Evolutionary conservation across 202 grass and related monocot species (phyloP), one percentile per base, ranked within the genome.

Genomic region (Carex arenaria): DNA sequence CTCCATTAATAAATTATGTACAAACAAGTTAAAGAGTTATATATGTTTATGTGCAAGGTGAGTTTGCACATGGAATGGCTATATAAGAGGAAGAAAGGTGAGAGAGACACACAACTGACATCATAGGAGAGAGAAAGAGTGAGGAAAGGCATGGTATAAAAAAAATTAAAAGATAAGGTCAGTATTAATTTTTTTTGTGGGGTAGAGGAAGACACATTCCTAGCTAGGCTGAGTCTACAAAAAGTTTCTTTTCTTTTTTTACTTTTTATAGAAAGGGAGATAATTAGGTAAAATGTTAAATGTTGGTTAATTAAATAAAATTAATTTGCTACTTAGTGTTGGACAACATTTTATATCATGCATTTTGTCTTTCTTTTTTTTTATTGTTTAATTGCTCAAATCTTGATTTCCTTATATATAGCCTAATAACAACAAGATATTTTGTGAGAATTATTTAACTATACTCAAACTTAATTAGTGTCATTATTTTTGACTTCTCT

Each of bases 1-100:
- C 80, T 93, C 88, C 96, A 99, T 98, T 61, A 64, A 10, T 13
- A 18, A 32, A 15, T 2, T 65, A 67, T 36, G 0, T 72, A 51
- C 28, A 28, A 26, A 9, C 43, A 70, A 34, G 63, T 19, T 82
- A 51, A n/a, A n/a, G 4, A 5, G 4, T 3, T 78, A 40, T n/a
- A 68, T 85, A 77, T 49, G 45, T 87, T 55, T 63, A 72, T 86
- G 72, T 83, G 61, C 43, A 82, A 36, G 75, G 54, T 79, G 19
- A 85, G 71, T 73, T 82, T 36, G 28, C 49, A 52, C 56, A 64
- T 67, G 67, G 55, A 64, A 64, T 76, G 68, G 28, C 7, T 62
- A 83, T 84, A 78, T 71, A 73, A 66, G 36, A 60, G 62, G 83
- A 83, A 75, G 78, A 81, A 80, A 92, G 82, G 43, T 59, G 68